Percentiles rank a stretch among this genome's conserved stretches.
phyloP scores from a whole-genome alignment of 2,329 filamentous ascomycete species.

The Chaetomium strumarium region DNA sequence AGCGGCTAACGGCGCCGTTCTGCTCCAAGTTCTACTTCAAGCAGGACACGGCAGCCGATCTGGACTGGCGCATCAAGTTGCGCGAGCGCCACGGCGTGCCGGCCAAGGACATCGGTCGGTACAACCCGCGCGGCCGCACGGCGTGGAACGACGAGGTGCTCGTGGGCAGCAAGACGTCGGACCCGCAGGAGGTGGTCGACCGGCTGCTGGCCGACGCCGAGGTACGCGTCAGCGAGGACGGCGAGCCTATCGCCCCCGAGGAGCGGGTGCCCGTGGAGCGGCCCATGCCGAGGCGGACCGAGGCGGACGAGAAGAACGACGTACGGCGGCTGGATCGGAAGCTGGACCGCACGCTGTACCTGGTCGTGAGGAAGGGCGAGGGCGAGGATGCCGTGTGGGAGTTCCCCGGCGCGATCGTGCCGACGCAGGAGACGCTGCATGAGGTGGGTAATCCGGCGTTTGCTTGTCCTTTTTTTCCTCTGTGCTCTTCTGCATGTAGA shows the following conservation, averaged over 20 bases:
- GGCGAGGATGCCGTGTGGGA: slow-evolving; percentile 63
- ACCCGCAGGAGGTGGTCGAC: slow-evolving; percentile 59
- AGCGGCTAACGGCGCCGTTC: slow-evolving; percentile 83
- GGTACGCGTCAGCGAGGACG: slow-evolving; percentile 52
- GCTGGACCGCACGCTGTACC: slow-evolving; percentile 77
- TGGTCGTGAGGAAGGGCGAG: slow-evolving; percentile 63
- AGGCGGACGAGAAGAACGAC: slow-evolving; percentile 73
- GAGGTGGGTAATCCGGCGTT: slow-evolving; percentile 55
- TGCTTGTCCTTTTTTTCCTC: not conserved
- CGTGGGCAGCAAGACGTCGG: slow-evolving; percentile 63
- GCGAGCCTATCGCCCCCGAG: slow-evolving; percentile 51
- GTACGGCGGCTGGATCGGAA: slow-evolving; percentile 70
- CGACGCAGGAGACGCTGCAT: slow-evolving; percentile 69
- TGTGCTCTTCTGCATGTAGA: not conserved
- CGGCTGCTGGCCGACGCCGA: slow-evolving; percentile 71
- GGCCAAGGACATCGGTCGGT: slow-evolving; percentile 78
- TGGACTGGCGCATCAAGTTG: slow-evolving; percentile 87
- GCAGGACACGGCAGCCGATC: slow-evolving; percentile 72
- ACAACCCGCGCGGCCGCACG: slow-evolving; percentile 52
- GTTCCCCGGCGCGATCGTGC: slow-evolving; percentile 70
- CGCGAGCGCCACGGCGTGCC: slow-evolving; percentile 65
- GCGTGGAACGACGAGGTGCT: slow-evolving; percentile 91
- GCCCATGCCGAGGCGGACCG: slow-evolving; percentile 64
- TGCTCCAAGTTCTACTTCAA: slow-evolving; percentile 93
- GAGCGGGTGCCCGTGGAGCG: slow-evolving; percentile 63